These are phyloP conservation scores for Scedosporium aurantiacum DNA, from an alignment of 2,329 filamentous ascomycete species.

Conservation along the genomic window DNA sequence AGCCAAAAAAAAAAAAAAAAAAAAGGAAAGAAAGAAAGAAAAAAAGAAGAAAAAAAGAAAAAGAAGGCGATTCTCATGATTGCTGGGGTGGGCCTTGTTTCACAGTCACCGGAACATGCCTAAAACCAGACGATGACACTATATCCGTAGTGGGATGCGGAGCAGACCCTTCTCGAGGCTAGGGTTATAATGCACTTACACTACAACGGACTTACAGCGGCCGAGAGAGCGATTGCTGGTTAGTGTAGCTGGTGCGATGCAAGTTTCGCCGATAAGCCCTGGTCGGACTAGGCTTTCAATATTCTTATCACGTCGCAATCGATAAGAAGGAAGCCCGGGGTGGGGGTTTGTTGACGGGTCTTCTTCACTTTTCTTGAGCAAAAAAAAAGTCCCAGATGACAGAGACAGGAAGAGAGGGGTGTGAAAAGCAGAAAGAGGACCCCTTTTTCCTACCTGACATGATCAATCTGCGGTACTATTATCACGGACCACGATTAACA, in stretches of 20 bases:
- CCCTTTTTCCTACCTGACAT: background rate
- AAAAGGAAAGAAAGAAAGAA: too few species aligned
- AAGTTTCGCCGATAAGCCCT: slow-evolving; percentile 1
- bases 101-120: too few species aligned
- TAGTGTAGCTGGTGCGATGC: background rate
- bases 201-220: too few species aligned
- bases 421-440: background rate
- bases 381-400: background rate
- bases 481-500: background rate
- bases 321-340: background rate
- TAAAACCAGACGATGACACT: too few species aligned
- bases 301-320: background rate
- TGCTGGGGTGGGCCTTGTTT: too few species aligned
- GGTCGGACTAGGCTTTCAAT: background rate
- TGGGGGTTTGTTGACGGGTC: background rate
- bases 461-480: background rate
- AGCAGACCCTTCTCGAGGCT: too few species aligned
- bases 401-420: background rate
- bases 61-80: too few species aligned
- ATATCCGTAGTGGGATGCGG: too few species aligned
- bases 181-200: too few species aligned
- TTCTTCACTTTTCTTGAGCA: background rate
- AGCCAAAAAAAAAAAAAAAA: too few species aligned
- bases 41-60: too few species aligned
- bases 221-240: too few species aligned